Evolutionary conservation across 768 basidiomycete species (phyloP).

Genomic region (Lentinula lateritia): DNA sequence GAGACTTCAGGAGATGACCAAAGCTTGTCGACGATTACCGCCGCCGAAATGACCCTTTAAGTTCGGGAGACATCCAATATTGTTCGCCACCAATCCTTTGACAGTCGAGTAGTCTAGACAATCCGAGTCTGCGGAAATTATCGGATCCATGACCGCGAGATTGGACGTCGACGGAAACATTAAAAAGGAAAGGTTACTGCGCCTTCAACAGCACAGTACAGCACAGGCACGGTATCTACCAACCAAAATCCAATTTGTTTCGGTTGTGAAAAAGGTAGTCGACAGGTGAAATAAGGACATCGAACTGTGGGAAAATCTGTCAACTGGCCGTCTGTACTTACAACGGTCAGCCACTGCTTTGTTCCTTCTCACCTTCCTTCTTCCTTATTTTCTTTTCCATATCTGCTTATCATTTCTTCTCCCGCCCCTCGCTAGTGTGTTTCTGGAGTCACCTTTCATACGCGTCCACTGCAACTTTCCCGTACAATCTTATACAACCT

Average conservation of each 20-base stretch:
- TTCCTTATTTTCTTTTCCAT: not conserved
- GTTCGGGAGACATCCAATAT: not conserved
- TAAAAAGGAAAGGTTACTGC: not conserved
- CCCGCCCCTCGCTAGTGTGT: not conserved
- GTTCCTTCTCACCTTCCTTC: conserved; percentile 2
- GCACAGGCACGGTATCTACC: too few species aligned
- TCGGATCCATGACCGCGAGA: not conserved
- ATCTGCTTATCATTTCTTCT: not conserved
- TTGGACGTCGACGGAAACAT: not conserved
- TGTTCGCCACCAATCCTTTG: not conserved
- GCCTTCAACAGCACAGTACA: not conserved
- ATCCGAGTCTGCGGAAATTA: not conserved
- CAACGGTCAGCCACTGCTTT: conserved; percentile 1
- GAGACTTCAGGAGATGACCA: not conserved
- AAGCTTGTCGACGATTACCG: not conserved
- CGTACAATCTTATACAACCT: not conserved
- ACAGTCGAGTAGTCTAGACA: not conserved
- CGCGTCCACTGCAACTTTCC: not conserved
- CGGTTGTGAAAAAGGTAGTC: not conserved
- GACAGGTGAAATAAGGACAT: not conserved
- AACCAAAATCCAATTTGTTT: not conserved
- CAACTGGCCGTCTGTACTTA: not conserved
- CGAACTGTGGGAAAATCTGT: not conserved
- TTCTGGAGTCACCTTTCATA: not conserved
- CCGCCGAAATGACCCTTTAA: not conserved